Percentiles rank a stretch among this genome's conserved stretches.
Evolutionary conservation across 2,329 filamentous ascomycete genomes (phyloP).

Genomic region (Aspergillus ochraceoroseus): DNA sequence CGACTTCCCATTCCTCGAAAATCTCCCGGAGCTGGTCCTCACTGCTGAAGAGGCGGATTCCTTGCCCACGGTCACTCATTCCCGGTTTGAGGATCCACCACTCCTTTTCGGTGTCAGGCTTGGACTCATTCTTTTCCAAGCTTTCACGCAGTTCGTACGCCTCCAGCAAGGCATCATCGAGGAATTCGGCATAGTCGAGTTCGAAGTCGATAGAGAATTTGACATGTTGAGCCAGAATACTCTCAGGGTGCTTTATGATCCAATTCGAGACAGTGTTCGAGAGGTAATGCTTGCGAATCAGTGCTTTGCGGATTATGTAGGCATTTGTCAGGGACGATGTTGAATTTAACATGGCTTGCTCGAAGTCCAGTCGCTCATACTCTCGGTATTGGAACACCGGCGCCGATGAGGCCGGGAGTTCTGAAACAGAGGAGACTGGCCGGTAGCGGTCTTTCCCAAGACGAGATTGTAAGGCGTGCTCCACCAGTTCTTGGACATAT

Average conservation of each 20-base stretch:
- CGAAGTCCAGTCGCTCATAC: slow-evolving; percentile 86
- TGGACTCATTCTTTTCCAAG: slow-evolving; percentile 62
- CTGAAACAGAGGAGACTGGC: slow-evolving; percentile 50
- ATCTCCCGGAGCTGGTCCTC: slow-evolving; percentile 79
- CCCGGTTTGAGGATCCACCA: slow-evolving; percentile 99
- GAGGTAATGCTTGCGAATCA: slow-evolving; percentile 94
- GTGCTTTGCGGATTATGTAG: slow-evolving; percentile 90
- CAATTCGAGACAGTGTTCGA: slow-evolving; percentile 78
- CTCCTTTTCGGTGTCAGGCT: slow-evolving; percentile 60
- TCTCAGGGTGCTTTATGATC: slow-evolving; percentile 74
- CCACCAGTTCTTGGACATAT: slow-evolving; percentile 83
- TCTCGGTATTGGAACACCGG: slow-evolving; percentile 71
- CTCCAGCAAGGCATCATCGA: slow-evolving; percentile 88
- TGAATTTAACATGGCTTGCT: slow-evolving; percentile 61
- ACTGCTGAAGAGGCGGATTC: slow-evolving; percentile 81
- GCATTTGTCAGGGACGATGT: slow-evolving; percentile 69
- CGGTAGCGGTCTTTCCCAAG: slow-evolving; percentile 55
- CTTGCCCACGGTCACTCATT: slow-evolving; percentile 95
- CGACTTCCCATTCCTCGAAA: slow-evolving; percentile 85
- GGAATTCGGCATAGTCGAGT: slow-evolving; percentile 91
- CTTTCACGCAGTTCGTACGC: slow-evolving; percentile 81
- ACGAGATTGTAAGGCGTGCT: slow-evolving; percentile 62
- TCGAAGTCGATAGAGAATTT: slow-evolving; percentile 82
- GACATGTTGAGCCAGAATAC: slow-evolving; percentile 63
- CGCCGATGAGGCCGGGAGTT: slow-evolving; percentile 44